phyloP scores from a whole-genome alignment of 2,329 filamentous ascomycete species.

The Herpotrichia juniperi region DNA sequence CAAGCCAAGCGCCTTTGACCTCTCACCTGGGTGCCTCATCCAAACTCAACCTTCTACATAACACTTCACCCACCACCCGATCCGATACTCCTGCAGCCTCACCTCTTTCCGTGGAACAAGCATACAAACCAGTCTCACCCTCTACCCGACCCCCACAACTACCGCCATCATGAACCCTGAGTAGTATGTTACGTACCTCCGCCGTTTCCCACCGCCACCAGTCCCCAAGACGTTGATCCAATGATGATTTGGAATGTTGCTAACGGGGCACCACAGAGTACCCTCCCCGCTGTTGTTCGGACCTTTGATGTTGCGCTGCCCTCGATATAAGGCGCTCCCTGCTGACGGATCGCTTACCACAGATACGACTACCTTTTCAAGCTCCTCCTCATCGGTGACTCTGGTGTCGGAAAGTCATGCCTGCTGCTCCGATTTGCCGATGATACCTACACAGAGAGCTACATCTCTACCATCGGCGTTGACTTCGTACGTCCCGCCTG shows the following conservation, averaged over 20 bases:
- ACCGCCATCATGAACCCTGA: constrained; percentile 82
- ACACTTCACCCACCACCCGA: not conserved
- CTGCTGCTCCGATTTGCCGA: constrained; percentile 94
- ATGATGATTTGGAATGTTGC: constrained; percentile 19
- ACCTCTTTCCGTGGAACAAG: not conserved
- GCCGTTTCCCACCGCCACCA: constrained; percentile 38
- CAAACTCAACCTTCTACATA: not conserved
- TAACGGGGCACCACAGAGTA: constrained; percentile 37
- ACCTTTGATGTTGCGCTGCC: constrained; percentile 8
- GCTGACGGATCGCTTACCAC: constrained; percentile 30
- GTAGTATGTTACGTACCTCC: constrained; percentile 71
- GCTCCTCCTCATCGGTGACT: constrained; percentile 99
- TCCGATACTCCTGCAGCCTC: not conserved
- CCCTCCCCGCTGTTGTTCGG: not conserved
- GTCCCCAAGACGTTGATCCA: constrained; percentile 15
- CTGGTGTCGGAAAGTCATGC: constrained; percentile 99
- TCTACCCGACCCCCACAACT: constrained; percentile 14
- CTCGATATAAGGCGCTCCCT: constrained; percentile 12
- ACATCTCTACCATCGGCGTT: constrained; percentile 99
- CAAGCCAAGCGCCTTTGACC: not conserved
- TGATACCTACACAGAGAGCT: constrained; percentile 94
- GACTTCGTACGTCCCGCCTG: constrained; percentile 67
- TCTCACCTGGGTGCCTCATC: constrained; percentile 1
- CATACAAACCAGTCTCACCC: constrained; percentile 6
- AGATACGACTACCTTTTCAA: constrained; percentile 99